These are phyloP conservation scores for Alisma plantagoaquatica DNA, from an alignment of 106 monocot species.

Conservation along the genomic window DNA sequence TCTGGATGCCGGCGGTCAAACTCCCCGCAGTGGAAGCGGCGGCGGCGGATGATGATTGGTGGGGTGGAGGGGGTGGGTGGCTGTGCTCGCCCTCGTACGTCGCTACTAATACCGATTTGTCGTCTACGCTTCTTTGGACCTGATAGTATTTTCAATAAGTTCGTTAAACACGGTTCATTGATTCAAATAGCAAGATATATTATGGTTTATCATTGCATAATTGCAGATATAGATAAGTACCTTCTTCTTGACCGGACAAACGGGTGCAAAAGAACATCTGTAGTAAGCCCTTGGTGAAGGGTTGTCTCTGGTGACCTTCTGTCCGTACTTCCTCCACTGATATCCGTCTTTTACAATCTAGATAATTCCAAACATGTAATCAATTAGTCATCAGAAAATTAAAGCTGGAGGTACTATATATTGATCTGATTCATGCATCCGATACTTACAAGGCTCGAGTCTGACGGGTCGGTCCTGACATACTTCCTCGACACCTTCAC, in stretches of 20 bases:
- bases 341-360: constrained; percentile 65
- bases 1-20: not conserved
- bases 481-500: constrained; percentile 26
- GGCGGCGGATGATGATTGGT: not conserved
- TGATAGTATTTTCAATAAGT: constrained; percentile 11
- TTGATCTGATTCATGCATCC: not conserved
- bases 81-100: constrained; percentile 63
- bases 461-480: constrained; percentile 33
- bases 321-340: constrained; percentile 75
- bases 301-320: constrained; percentile 71
- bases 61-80: constrained; percentile 8
- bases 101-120: constrained; percentile 37
- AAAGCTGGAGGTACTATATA: not conserved
- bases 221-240: constrained; percentile 18
- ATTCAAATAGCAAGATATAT: too few species aligned
- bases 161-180: not conserved
- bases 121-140: constrained; percentile 56
- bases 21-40: not conserved
- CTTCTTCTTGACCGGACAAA: constrained; percentile 86
- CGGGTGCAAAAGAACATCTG: constrained; percentile 69
- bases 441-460: constrained; percentile 41
- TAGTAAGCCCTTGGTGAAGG: constrained; percentile 81
- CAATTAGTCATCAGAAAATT: not conserved
- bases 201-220: not conserved
- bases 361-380: not conserved